These are phyloP conservation scores for Rhytidhysteron rufulum DNA, from an alignment of 2,329 filamentous ascomycete species.

Conservation along the genomic window DNA sequence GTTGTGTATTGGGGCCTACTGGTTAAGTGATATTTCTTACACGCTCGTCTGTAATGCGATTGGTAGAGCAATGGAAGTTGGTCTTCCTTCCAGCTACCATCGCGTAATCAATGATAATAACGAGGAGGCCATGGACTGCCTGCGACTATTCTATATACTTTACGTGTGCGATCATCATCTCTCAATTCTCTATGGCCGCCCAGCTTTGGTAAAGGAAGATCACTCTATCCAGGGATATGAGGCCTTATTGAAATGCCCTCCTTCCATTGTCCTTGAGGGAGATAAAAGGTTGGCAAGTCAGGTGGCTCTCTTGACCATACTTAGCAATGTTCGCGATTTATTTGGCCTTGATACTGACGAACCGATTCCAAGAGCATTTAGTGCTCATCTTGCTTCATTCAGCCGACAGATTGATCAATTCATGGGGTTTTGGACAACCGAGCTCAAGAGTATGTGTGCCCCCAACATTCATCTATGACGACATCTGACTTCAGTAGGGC, in stretches of 20 bases:
- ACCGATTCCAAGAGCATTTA: slow-evolving; percentile 49
- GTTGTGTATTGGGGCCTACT: slow-evolving; percentile 59
- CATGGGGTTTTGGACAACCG: slow-evolving; percentile 47
- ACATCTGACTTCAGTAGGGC: slow-evolving; percentile 17
- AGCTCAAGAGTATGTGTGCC: slow-evolving; percentile 40
- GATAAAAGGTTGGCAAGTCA: slow-evolving; percentile 57
- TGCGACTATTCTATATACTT: slow-evolving; percentile 55
- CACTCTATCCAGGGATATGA: slow-evolving; percentile 56
- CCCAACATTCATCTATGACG: background rate
- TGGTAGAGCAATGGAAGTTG: slow-evolving; percentile 47
- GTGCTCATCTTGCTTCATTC: slow-evolving; percentile 47
- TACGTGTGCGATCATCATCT: slow-evolving; percentile 66
- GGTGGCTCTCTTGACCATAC: slow-evolving; percentile 56
- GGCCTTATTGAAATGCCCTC: slow-evolving; percentile 50
- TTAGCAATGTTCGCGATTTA: slow-evolving; percentile 51
- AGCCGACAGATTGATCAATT: slow-evolving; percentile 46
- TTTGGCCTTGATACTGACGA: slow-evolving; percentile 56
- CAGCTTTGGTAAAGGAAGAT: slow-evolving; percentile 57
- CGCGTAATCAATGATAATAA: slow-evolving; percentile 37
- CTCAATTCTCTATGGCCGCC: slow-evolving; percentile 58
- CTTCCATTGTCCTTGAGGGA: slow-evolving; percentile 49
- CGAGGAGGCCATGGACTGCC: slow-evolving; percentile 49
- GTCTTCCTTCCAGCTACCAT: slow-evolving; percentile 42
- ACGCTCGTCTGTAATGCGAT: slow-evolving; percentile 56
- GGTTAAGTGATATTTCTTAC: slow-evolving; percentile 61